Evolutionary conservation across 2,329 filamentous ascomycete genomes (phyloP).

Genomic region (Talaromyces sp.): DNA sequence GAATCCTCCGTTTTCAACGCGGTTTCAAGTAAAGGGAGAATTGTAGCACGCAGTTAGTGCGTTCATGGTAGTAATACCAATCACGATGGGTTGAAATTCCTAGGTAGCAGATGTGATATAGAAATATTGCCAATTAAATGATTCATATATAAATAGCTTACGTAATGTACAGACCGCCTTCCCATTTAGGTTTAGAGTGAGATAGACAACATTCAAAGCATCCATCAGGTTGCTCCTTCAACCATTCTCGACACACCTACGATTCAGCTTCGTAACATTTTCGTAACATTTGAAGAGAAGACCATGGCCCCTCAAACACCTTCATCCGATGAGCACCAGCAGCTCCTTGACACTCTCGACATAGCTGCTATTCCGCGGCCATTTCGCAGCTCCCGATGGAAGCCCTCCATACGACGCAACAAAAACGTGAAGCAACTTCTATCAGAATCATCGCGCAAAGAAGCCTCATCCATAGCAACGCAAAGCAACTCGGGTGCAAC

Average conservation of each 20-base stretch:
- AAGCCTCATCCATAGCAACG: slow-evolving; percentile 82
- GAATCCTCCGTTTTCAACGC: no score
- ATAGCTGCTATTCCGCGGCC: slow-evolving; percentile 79
- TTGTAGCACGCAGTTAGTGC: no score
- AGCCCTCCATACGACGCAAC: slow-evolving; percentile 89
- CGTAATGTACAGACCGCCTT: no score
- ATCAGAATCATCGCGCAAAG: slow-evolving; percentile 79
- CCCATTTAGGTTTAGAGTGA: no score
- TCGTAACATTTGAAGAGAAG: neutral
- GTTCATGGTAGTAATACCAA: no score
- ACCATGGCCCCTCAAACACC: slow-evolving; percentile 59
- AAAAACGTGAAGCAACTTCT: slow-evolving; percentile 98
- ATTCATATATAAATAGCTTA: no score
- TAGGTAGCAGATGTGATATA: no score
- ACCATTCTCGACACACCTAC: neutral
- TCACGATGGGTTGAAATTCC: no score
- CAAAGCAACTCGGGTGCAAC: slow-evolving; percentile 75
- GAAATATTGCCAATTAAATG: no score
- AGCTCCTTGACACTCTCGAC: slow-evolving; percentile 86
- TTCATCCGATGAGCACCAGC: slow-evolving; percentile 76
- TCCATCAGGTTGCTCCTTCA: neutral
- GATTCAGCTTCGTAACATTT: neutral
- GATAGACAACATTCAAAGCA: neutral
- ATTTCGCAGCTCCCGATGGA: slow-evolving; percentile 89
- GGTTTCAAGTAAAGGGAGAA: no score